Evolutionary conservation across 345 rosid species (phyloP).

Genomic region (Clarkia xantiana): DNA sequence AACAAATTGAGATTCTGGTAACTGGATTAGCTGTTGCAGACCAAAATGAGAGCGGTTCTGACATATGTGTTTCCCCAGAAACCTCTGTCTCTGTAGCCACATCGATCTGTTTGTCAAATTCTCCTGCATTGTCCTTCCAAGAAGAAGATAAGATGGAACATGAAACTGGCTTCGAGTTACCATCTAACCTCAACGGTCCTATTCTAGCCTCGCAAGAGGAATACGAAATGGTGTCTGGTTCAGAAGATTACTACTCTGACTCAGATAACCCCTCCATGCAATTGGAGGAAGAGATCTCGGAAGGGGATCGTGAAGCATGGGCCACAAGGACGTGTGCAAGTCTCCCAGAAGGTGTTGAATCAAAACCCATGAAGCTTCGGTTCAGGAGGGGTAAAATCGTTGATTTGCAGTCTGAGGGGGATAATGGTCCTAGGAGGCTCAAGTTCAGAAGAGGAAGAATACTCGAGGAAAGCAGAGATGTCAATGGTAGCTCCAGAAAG

Average conservation of each 20-base stretch:
- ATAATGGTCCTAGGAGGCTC: conserved; percentile 40
- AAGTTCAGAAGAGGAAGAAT: conserved; percentile 49
- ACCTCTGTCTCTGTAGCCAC: no score
- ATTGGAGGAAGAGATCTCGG: background rate
- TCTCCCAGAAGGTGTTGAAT: conserved; percentile 11
- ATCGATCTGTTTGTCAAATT: background rate
- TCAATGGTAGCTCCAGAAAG: conserved; percentile 18
- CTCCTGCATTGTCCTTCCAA: conserved; percentile 1
- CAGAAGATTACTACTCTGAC: conserved; percentile 3
- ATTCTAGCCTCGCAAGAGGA: background rate
- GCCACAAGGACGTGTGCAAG: background rate
- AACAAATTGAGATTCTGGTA: background rate
- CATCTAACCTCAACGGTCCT: no score
- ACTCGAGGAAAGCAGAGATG: conserved; percentile 20
- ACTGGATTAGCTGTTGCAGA: no score
- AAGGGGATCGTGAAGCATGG: background rate
- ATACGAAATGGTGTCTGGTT: background rate
- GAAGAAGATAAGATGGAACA: background rate
- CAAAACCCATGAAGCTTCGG: conserved; percentile 27
- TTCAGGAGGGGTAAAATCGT: conserved; percentile 55
- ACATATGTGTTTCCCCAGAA: no score
- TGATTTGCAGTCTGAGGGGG: conserved; percentile 31
- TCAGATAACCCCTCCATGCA: conserved; percentile 1
- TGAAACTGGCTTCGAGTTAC: background rate
- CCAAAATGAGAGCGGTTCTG: no score